These are phyloP conservation scores for Rubia balearica DNA, from an alignment of 305 asterid genomes.

Conservation along the genomic window DNA sequence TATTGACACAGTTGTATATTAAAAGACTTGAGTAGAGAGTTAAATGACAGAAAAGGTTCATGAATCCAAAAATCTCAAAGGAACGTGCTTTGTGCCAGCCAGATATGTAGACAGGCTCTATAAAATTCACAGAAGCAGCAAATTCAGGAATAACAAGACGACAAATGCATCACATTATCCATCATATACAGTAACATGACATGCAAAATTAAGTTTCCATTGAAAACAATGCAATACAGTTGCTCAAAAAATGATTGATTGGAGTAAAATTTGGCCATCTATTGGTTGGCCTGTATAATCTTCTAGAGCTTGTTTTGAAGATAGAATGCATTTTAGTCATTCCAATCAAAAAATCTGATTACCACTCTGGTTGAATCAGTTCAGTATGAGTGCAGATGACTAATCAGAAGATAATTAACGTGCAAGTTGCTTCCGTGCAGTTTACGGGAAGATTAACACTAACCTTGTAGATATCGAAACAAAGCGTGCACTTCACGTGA, in stretches of 20 bases:
- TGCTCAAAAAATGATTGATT: background rate
- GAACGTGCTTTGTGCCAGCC: background rate
- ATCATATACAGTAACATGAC: background rate
- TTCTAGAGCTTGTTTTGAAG: background rate
- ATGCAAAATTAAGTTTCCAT: background rate
- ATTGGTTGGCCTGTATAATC: background rate
- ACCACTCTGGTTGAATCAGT: background rate
- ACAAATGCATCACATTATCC: background rate
- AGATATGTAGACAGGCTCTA: background rate
- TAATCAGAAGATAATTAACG: background rate
- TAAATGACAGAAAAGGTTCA: background rate
- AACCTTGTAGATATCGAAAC: constrained; percentile 94
- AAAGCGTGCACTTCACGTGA: constrained; percentile 73
- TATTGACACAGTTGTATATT: background rate
- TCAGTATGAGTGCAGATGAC: background rate
- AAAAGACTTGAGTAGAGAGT: background rate
- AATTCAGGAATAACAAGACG: too few relatives aligned
- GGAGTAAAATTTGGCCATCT: background rate
- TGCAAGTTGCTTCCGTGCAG: background rate
- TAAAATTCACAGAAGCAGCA: background rate
- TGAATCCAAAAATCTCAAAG: constrained; percentile 1
- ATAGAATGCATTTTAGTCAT: background rate
- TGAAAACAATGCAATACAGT: background rate
- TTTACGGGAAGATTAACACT: constrained; percentile 6
- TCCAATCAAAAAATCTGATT: background rate